phyloP scores from a whole-genome alignment of 2,329 filamentous ascomycete species.

The Furcasterigmium sp. region DNA sequence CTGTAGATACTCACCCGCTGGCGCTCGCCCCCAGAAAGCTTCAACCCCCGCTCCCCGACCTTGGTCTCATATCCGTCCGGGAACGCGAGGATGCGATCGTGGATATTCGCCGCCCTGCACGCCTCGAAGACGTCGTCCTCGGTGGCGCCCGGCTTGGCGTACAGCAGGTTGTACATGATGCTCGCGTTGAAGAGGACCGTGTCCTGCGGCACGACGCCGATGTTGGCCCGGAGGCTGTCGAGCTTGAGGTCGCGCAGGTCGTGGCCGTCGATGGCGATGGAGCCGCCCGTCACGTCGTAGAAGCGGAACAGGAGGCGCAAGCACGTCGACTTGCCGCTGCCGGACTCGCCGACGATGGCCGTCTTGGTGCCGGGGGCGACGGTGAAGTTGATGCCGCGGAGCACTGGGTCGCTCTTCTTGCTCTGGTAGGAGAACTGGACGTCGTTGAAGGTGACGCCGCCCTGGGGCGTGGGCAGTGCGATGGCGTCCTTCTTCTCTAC shows the following conservation, averaged over 20 bases:
- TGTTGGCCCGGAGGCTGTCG: constrained; percentile 30
- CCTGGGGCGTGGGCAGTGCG: constrained; percentile 21
- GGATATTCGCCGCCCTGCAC: constrained; percentile 48
- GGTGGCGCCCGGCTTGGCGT: constrained; percentile 41
- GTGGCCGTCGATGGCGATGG: constrained; percentile 39
- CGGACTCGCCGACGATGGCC: constrained; percentile 39
- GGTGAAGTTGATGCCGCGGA: constrained; percentile 34
- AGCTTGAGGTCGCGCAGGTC: constrained; percentile 37
- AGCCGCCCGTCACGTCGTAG: constrained; percentile 41
- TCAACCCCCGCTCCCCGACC: constrained; percentile 47
- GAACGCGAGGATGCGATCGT: constrained; percentile 48
- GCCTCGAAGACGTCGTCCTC: constrained; percentile 45
- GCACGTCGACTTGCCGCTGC: constrained; percentile 43
- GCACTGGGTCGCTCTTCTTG: constrained; percentile 26
- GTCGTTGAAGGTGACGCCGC: constrained; percentile 34
- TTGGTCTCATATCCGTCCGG: constrained; percentile 47
- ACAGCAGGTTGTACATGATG: constrained; percentile 50
- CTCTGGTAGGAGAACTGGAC: constrained; percentile 38
- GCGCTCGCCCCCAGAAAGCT: constrained; percentile 55
- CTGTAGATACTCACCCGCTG: constrained; percentile 37
- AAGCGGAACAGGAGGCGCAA: constrained; percentile 45
- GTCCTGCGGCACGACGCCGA: constrained; percentile 40
- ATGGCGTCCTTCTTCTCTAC: constrained; percentile 34
- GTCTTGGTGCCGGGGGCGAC: constrained; percentile 38
- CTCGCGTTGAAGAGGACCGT: constrained; percentile 47